Base-by-base conservation (phyloP, 75 land plant genomes). In the Pseudotsuga menziesii region DNA sequence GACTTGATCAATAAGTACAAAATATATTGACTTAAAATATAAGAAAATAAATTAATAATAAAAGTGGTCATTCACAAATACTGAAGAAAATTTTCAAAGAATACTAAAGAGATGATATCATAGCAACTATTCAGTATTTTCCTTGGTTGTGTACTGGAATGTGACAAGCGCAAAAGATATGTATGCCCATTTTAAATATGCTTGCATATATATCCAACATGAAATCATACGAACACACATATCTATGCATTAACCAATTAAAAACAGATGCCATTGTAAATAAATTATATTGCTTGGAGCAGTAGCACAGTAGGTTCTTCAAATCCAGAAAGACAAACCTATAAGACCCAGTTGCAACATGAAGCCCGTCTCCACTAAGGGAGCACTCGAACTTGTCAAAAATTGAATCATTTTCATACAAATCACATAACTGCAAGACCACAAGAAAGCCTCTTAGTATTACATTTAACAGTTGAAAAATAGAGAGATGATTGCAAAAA, bases 311-410 rank as follows among this genome's bases (percentile, higher is more conserved):
- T 22, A 41, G 4, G 4, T 75, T 39, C 22, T 36, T 19, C 76
- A 29, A 69, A 69, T 69, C 36, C 27, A 27, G 29, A 57, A 61
- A 76, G 14, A 80, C 78, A 59, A 72, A 94, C 97, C 98, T 92
- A 80, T 94, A 94, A 32, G 98, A 90, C 61, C 98, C 98, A 67
- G 91, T 92, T 76, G 95, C 95, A 76, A 89, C 90, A 67, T 88
- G 85, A 76, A 67, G 82, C 20, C 93, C 95, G 83, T 92, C 91
- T 11, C 86, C 85, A 80, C 95, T 90, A 36, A 94, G 69, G 79
- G 93, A 94, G 82, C 98, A 94, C 58, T 86, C 98, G 77, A 94
- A 94, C 70, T 92, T 94, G 80, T 94, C 95, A 77, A 94, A 94
- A 75, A 94, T 90, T 12, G 91, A 82, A 83, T 94, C 98, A 69